Conservation (phyloP, 176 grass and related monocot genomes). For the Carex myosuroides region DNA sequence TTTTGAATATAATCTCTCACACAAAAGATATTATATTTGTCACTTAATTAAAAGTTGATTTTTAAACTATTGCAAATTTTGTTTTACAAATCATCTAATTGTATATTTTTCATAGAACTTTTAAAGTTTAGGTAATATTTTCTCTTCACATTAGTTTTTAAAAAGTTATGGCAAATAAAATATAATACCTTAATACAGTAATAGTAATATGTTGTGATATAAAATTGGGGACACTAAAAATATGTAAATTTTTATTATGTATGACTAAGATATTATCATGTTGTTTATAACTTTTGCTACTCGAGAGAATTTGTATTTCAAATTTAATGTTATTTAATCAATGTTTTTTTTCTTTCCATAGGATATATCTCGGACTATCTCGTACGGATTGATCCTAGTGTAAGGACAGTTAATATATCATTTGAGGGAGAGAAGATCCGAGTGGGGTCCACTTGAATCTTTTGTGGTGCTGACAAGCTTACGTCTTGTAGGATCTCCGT, state of each 20-base stretch:
- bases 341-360: not conserved
- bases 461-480: not conserved
- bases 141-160: not conserved
- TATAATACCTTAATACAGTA: too few species aligned
- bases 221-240: too few species aligned
- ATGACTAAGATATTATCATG: not conserved
- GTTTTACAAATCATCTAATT: too few species aligned
- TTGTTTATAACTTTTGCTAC: not conserved
- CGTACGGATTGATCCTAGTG: not conserved
- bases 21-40: too few species aligned
- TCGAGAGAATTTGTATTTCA: too few species aligned
- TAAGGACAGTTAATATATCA: not conserved
- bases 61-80: too few species aligned
- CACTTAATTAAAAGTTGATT: too few species aligned
- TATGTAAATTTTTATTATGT: not conserved
- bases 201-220: not conserved
- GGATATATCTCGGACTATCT: not conserved
- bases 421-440: not conserved
- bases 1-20: too few species aligned
- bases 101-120: too few species aligned
- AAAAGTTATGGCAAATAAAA: too few species aligned
- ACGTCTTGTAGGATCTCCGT: not conserved
- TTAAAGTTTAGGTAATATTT: not conserved
- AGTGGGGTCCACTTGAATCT: not conserved
- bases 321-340: too few species aligned